Base-by-base conservation (phyloP, 345 rosid genomes). In the Populus pruinosa region DNA sequence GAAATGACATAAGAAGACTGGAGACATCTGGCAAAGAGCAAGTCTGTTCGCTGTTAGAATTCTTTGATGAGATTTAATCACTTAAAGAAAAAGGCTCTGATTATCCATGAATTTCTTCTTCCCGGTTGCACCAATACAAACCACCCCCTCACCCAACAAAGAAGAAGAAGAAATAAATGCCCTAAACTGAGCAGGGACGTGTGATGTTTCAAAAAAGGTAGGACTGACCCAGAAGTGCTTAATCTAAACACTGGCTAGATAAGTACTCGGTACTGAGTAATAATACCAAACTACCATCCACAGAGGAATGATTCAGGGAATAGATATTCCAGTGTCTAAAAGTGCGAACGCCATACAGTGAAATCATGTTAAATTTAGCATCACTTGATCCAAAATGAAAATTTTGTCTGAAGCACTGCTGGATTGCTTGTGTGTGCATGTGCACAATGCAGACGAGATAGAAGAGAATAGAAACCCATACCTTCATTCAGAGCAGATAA, bases 401-500 rank as follows among this genome's bases (percentile, higher is more conserved):
- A 33, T 53, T 53, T 53, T 53, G n/a, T 53, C 59, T 18, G 9
- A 21, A 20, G 59, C 59, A 53, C 59, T 53, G 59, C 36, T 33
- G 36, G 59, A 6, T 53, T 53, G n/a, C 59, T 9, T 53, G 1
- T 49, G n/a, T 20, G 59, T 53, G 23, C 20, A 8, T 2, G 9
- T 0, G 50, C 0, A 4, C 5, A 18, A 5, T 8, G 1, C 23
- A 53, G 23, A 53, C 20, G 59, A 53, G 59, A 53, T 10, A 53
- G 8, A 76, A 72, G 18, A 55, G 38, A 71, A 43, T 14, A 25
- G 64, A 29, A 78, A 77, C 50, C 35, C 78, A 25, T 90, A 94
- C 98, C 97, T 17, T 91, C 98, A 77, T 84, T 90, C 25, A 94
- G 86, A 73, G 90, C 90, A 76, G 92, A 78, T 75, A 80, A 75